Evolutionary conservation across 2,329 filamentous ascomycete genomes (phyloP), one percentile per base, ranked within the genome.

Genomic region (Penicillium vulpinum): DNA sequence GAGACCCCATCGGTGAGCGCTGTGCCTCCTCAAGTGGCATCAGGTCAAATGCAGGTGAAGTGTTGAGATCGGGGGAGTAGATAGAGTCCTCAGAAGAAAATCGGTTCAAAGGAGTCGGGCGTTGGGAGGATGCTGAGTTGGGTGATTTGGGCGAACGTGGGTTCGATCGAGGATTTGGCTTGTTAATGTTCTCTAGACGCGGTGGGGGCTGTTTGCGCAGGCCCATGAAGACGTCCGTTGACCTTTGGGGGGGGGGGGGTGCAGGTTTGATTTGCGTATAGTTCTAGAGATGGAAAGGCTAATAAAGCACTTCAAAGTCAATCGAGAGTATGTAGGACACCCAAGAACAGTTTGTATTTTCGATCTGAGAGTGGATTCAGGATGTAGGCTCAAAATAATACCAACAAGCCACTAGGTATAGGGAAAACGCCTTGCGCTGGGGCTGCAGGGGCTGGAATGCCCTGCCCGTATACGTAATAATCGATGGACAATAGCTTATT

Each of bases 11-110:
- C 28, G 72, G 73, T 11, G 72, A 74, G 55, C 63, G 68, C 51
- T 74, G 73, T 5, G 73, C 72, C 51, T 75, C 66, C 50, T 75
- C 71, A 8, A 75, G 57, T 16, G 73, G 66, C 71, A 73, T 75
- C 29, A 74, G 61, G 53, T 73, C 71, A 45, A 75, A 75, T 1
- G 72, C 72, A 7, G 72, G 71, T 0, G 73, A 74, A 2, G 70
- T 75, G 48, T 73, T 69, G 45, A 75, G 66, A 56, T 75, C 72
- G 5, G 73, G 73, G 8, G 72, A 75, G 53, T 71, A 75, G 24
- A 74, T 61, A 5, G 71, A 70, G 33, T 73, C 70, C 49, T 67
- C 61, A 10, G 70, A 69, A 15, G 67, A 63, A 45, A 67, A 53
- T 21, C 62, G 67, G 48, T 67, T 67, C 18, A 71, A 54, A 36